Evolutionary conservation across 441 rosid species (phyloP), one percentile per base, ranked within the genome.

Genomic region (Sinapis alba): DNA sequence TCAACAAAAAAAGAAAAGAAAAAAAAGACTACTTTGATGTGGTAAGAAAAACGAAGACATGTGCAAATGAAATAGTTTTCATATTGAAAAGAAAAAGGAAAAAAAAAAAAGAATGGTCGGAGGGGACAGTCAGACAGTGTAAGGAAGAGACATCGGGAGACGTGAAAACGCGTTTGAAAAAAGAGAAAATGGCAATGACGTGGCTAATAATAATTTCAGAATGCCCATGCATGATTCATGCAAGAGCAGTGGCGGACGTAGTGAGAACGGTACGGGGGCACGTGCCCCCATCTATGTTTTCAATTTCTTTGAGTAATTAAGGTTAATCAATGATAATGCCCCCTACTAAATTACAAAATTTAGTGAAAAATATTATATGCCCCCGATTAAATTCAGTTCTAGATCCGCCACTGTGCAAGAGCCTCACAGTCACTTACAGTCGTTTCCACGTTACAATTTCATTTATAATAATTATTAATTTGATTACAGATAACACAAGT

Each of bases 81-180:
- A 0, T 47, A 4, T 4, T 30, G 18, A 54, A 34, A 24, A 6
- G 2, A 45, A n/a, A 60, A 15, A 19, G 18, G 8, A 30, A 18
- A 73, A 64, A 56, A 64, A 56, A 30, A 2, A 1, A 43, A 19
- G 62, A 62, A 23, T 54, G 60, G 78, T 2, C 23, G 62, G 54
- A 60, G 68, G 78, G 72, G 78, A 67, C 78, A 74, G 30, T 75
- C 73, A 65, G 78, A 66, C 78, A 74, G 24, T 75, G 79, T 13
- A 28, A 38, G 34, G 70, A 76, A 69, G n/a, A 51, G 51, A 41
- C 75, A 69, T 38, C 1, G 75, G 19, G 24, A 63, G n/a, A 45
- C 36, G 79, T 54, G 79, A 69, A 62, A 75, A 54, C 79, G 79
- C 79, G 74, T 75, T 68, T 8, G 15, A n/a, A 10, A 8, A 1